Percentiles rank a stretch among this genome's conserved stretches.
Evolutionary conservation across 2,329 filamentous ascomycete genomes (phyloP).

Genomic region (Aspergillus luchuensis): DNA sequence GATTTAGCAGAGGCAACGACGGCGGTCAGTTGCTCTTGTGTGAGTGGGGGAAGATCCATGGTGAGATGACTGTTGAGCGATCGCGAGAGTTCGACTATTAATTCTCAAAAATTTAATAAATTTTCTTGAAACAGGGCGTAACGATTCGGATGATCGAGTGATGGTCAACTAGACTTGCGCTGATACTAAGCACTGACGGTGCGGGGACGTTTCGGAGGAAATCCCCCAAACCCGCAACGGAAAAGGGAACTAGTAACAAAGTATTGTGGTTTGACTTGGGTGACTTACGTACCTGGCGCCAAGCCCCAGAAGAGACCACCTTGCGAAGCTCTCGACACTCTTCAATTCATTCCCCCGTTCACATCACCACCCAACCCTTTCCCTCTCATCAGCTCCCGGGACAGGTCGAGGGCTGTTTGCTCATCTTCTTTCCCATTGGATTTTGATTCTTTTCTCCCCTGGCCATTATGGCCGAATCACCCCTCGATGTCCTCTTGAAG

Average conservation of each 20-base stretch:
- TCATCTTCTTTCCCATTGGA: slow-evolving; percentile 31
- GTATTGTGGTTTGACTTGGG: background rate
- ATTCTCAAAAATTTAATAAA: too few species aligned
- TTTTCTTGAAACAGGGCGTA: too few species aligned
- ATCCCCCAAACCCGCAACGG: slow-evolving; percentile 19
- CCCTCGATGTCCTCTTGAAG: slow-evolving; percentile 66
- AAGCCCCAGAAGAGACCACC: slow-evolving; percentile 47
- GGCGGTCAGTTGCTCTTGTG: slow-evolving; percentile 33
- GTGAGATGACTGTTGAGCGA: background rate
- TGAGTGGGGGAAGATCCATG: slow-evolving; percentile 37
- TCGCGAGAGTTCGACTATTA: too few species aligned
- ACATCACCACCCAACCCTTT: slow-evolving; percentile 26
- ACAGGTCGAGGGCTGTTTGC: slow-evolving; percentile 26
- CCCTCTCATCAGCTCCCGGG: slow-evolving; percentile 23
- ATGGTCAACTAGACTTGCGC: background rate
- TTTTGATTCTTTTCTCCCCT: slow-evolving; percentile 31
- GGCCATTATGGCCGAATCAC: slow-evolving; percentile 50
- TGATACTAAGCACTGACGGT: slow-evolving; percentile 15
- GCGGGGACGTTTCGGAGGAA: slow-evolving; percentile 38
- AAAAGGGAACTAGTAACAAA: background rate
- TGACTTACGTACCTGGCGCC: slow-evolving; percentile 31
- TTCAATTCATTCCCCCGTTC: slow-evolving; percentile 22
- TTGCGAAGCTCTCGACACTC: slow-evolving; percentile 39
- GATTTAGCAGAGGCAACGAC: slow-evolving; percentile 32
- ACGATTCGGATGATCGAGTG: background rate